Percentiles rank a stretch among this genome's conserved stretches.
Evolutionary conservation across 148 eudicot genomes (phyloP).

Genomic region (Silene conica): DNA sequence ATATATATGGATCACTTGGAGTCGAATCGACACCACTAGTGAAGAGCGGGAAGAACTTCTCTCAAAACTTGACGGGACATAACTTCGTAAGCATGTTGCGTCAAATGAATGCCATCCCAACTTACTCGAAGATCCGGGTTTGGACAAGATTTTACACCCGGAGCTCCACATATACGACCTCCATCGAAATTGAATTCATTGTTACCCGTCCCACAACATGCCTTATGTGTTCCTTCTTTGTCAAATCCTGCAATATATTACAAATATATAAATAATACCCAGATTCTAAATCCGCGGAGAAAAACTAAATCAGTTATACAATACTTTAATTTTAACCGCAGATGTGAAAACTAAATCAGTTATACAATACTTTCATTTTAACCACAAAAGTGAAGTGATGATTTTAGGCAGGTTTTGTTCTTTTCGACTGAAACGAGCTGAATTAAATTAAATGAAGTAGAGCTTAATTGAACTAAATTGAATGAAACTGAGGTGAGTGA

Average conservation of each 20-base stretch:
- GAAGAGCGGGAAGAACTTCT: not conserved
- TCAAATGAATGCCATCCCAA: constrained; percentile 56
- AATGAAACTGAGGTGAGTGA: too few species aligned
- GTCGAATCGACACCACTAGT: not conserved
- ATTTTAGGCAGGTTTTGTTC: too few species aligned
- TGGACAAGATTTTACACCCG: constrained; percentile 18
- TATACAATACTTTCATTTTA: too few species aligned
- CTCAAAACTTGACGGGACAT: constrained; percentile 22
- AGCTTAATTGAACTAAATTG: too few species aligned
- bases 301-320: too few species aligned
- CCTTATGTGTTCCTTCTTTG: constrained; percentile 23
- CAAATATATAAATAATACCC: not conserved
- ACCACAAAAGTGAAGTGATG: too few species aligned
- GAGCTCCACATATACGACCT: constrained; percentile 18
- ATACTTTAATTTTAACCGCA: too few species aligned
- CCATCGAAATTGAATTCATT: constrained; percentile 22
- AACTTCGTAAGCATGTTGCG: constrained; percentile 27
- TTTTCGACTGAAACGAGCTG: too few species aligned
- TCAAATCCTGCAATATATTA: constrained; percentile 22
- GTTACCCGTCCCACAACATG: constrained; percentile 39
- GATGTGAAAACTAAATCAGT: too few species aligned
- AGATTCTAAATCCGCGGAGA: too few species aligned
- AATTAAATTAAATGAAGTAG: too few species aligned
- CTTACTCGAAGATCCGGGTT: constrained; percentile 28
- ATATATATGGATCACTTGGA: not conserved